Base-by-base conservation (phyloP, 148 eudicot species). In the Polygonum aviculare region DNA sequence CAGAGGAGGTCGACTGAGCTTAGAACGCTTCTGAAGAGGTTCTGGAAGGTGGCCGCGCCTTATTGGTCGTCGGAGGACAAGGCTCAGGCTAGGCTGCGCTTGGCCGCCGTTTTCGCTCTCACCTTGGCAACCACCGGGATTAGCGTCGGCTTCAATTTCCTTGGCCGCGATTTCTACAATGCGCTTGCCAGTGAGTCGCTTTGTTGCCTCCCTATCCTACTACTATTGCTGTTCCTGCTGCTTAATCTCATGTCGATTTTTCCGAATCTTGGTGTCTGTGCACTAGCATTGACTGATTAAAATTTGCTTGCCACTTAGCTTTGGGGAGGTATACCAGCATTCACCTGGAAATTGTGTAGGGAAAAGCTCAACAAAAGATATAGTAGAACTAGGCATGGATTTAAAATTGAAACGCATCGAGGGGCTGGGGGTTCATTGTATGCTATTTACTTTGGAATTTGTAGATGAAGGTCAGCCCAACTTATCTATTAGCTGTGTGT, bases 131-230 rank as follows among this genome's bases (percentile, higher is more conserved):
- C 98, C 2, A 90, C 98, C 67, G 97, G 97, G 38, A 92, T 95
- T 31, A 95, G 97, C 72, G 98, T 95, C 14, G 94, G 96, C 21
- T 95, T 95, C 78, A 95, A 80, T 86, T 95, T 87, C 80, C 97
- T 95, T 47, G 97, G 97, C 70, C 98, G 97, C 12, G 98, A 95
- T 79, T 95, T 95, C 84, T 95, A 86, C 78, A 95, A 95, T 76
- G 96, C 98, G 9, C 96, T 92, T 77, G 90, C 98, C 16, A 90
- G 98, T 94, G 63, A 81, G 88, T 76, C 49, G 72, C 74, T 26
- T 51, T 73, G 22, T 48, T 65, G 3, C 22, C 48, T 7, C 36
- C 52, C 22, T 21, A 3, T 41, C 19, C 49, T 80, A 54, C 9
- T 55, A 21, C 48, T n/a, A n/a, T 26, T 26, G 31, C 31, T 26